These are phyloP conservation scores for Polygonum aviculare DNA, from an alignment of 148 eudicot species.

Conservation along the genomic window DNA sequence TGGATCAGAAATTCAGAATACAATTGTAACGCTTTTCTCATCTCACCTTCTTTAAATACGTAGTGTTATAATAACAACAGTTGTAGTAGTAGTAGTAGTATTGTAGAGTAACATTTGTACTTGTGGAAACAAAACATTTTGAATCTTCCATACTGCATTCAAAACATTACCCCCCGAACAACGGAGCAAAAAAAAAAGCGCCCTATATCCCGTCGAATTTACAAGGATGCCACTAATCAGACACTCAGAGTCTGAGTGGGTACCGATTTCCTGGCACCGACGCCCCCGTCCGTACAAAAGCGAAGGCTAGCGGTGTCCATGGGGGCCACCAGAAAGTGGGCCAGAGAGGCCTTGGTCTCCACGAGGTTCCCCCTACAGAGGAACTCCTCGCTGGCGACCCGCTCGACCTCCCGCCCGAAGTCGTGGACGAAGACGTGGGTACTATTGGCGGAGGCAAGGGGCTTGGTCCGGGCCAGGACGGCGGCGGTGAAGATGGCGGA, in stretches of 20 bases:
- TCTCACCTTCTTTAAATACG: too few species aligned
- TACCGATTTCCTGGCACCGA: not conserved
- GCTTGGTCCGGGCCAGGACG: constrained; percentile 58
- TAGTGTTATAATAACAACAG: not conserved
- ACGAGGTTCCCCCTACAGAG: constrained; percentile 75
- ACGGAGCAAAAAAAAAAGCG: not conserved
- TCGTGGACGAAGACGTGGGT: constrained; percentile 88
- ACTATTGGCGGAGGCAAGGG: constrained; percentile 6
- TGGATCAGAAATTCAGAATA: too few species aligned
- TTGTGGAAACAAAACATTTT: not conserved
- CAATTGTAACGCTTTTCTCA: too few species aligned
- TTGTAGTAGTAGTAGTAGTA: not conserved
- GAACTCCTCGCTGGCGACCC: constrained; percentile 58
- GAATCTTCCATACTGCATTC: not conserved
- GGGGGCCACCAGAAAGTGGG: constrained; percentile 51
- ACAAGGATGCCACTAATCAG: constrained; percentile 2
- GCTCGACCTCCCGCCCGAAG: constrained; percentile 61
- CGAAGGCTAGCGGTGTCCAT: constrained; percentile 13
- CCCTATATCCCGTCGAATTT: not conserved
- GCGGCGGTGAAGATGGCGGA: constrained; percentile 69
- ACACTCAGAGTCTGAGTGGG: not conserved
- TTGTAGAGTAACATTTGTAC: not conserved
- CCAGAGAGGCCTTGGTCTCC: constrained; percentile 41
- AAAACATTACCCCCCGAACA: not conserved
- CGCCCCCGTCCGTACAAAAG: constrained; percentile 28